Base-by-base conservation (phyloP, 202 grass and related monocot species). In the Carex sylvatica region DNA sequence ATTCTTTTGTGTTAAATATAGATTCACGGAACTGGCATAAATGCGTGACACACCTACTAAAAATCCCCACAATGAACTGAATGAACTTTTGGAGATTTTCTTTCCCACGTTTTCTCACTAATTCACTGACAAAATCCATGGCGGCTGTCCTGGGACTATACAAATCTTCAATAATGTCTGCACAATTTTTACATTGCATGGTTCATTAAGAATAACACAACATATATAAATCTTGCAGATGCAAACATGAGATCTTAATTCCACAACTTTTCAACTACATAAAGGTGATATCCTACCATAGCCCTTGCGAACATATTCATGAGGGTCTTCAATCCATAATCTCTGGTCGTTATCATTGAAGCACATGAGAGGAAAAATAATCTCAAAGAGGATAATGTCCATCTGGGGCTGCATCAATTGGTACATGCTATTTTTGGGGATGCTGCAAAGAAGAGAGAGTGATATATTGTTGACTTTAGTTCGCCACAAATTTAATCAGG, bases 301-400 rank as follows among this genome's bases (percentile, higher is more conserved):
- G 23, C 95, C 92, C 86, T 98, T 98, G 15, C 95, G 86, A 84
- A 98, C 95, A 86, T 98, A 98, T 81, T 98, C 95, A 83, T 98
- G 95, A 91, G 95, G 95, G 78, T 98, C 95, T 84, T 98, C 95
- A 2, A 85, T 88, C 95, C 95, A 98, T 85, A 98, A 88, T 65
- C 85, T 93, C 82, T 93, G 88, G 80, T 98, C 95, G 7, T 91
- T 93, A 66, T 98, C 92, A 74, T 90, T 98, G 86, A 95, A 98
- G 84, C 95, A 98, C 95, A 98, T 98, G 14, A 98, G 88, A 85
- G 92, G 95, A 72, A 98, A 98, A 67, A 93, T 89, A 83, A 98
- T 98, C 71, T 98, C 90, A 87, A 95, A 98, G 83, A 98, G 66
- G 88, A 98, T 67, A 47, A 89, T 86, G 77, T 98, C 91, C 28